These are phyloP conservation scores for Podila clonocystis DNA, from an alignment of 192 early-diverging fungal species.

Conservation along the genomic window DNA sequence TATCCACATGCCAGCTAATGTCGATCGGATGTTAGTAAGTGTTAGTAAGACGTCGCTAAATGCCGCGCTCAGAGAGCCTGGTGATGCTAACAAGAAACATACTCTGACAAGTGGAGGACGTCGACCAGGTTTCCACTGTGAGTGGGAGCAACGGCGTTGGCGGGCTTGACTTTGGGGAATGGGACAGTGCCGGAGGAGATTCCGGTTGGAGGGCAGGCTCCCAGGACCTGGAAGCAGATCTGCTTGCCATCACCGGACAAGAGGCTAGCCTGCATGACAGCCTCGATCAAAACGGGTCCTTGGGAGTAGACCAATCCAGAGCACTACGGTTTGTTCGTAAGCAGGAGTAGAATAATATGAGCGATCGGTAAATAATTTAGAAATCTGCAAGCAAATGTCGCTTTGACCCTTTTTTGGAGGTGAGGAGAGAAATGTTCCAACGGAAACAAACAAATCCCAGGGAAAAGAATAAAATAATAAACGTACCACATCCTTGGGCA, in stretches of 20 bases:
- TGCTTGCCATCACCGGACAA: constrained; percentile 55
- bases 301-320: constrained; percentile 58
- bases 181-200: constrained; percentile 36
- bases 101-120: constrained; percentile 63
- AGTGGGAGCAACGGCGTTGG: constrained; percentile 18
- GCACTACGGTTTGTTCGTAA: constrained; percentile 40
- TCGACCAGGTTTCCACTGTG: constrained; percentile 45
- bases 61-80: not conserved
- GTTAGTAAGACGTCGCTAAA: constrained; percentile 25
- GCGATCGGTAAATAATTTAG: not conserved
- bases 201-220: constrained; percentile 56
- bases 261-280: constrained; percentile 47
- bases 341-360: not conserved
- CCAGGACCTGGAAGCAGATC: constrained; percentile 53
- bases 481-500: constrained; percentile 56
- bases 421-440: not conserved
- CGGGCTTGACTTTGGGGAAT: constrained; percentile 60
- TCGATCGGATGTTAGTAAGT: not conserved
- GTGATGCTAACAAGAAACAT: constrained; percentile 18
- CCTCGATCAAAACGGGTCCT: constrained; percentile 53
- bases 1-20: constrained; percentile 23
- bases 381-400: not conserved
- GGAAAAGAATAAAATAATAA: not conserved
- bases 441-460: not conserved
- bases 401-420: not conserved